Evolutionary conservation across 805 yeast genomes (phyloP).

Genomic region (Blastobotrys mokoenaii): DNA sequence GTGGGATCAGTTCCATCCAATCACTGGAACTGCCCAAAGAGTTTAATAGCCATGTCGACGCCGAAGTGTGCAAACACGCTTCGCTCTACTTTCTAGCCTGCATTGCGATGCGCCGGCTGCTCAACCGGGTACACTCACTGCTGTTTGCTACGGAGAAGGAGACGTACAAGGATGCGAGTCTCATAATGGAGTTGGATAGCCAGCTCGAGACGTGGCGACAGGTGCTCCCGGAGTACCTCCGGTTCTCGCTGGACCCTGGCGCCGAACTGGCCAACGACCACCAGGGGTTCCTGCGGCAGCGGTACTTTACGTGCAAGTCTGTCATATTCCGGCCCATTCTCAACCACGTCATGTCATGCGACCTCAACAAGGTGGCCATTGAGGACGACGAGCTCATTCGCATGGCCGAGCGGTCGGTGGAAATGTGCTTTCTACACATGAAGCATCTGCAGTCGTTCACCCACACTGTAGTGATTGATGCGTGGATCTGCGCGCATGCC

Average conservation of each 20-base stretch:
- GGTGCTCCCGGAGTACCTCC: constrained; percentile 9
- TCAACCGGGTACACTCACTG: constrained; percentile 14
- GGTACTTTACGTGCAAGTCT: constrained; percentile 14
- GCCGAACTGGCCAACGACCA: constrained; percentile 7
- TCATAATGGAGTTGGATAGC: constrained; percentile 10
- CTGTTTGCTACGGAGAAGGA: constrained; percentile 7
- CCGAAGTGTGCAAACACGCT: constrained; percentile 8
- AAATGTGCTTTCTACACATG: constrained; percentile 13
- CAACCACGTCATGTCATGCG: constrained; percentile 11
- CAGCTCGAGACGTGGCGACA: constrained; percentile 15
- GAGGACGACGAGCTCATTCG: constrained; percentile 5
- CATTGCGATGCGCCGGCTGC: constrained; percentile 14
- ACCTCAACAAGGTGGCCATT: constrained; percentile 5
- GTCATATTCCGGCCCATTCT: constrained; percentile 14
- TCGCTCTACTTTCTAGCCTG: constrained; percentile 15
- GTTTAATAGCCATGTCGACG: constrained; percentile 9
- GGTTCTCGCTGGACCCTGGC: constrained; percentile 5
- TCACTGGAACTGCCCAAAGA: constrained; percentile 8
- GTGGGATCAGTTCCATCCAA: constrained; percentile 11
- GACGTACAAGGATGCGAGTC: constrained; percentile 4
- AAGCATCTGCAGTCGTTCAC: constrained; percentile 9
- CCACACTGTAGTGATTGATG: constrained; percentile 14
- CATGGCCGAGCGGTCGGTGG: constrained; percentile 8
- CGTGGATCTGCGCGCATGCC: constrained; percentile 15
- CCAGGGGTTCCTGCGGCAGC: constrained; percentile 15